Conservation (phyloP, 1,284 basidiomycete species). For the Wallemia hederae region DNA sequence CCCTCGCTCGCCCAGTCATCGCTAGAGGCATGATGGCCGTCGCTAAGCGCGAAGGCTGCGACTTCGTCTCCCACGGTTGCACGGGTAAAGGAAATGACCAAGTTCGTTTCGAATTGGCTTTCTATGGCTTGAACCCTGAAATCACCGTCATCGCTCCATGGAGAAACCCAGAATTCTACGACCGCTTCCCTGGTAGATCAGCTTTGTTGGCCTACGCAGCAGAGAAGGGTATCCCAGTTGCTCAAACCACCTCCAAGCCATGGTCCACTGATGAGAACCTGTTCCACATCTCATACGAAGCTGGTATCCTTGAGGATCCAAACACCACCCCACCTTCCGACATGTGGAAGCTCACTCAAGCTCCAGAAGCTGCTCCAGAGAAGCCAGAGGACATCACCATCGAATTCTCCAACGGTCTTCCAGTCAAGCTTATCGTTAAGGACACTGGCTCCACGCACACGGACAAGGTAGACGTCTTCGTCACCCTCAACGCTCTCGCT, state of each 20-base stretch:
- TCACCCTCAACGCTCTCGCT: constrained; percentile 65
- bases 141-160: constrained; percentile 98
- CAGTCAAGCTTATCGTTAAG: constrained; percentile 38
- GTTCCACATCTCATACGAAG: constrained; percentile 99
- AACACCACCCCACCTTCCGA: constrained; percentile 80
- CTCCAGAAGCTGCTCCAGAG: constrained; percentile 53
- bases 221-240: constrained; percentile 67
- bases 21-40: constrained; percentile 94
- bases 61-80: constrained; percentile 92
- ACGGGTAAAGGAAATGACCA: constrained; percentile 99
- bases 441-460: constrained; percentile 26
- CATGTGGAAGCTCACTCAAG: constrained; percentile 95
- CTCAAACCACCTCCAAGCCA: constrained; percentile 84
- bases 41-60: constrained; percentile 71
- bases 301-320: constrained; percentile 92
- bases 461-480: constrained; percentile 86
- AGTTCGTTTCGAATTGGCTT: constrained; percentile 95
- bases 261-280: constrained; percentile 96
- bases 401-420: constrained; percentile 63
- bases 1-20: constrained; percentile 90
- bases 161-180: constrained; percentile 60
- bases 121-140: constrained; percentile 91
- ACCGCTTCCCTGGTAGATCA: constrained; percentile 81
- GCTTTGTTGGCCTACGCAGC: constrained; percentile 74
- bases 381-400: constrained; percentile 53